A percentile compares a stretch with the other conserved stretches of the same genome.
phyloP scores from a whole-genome alignment of 495 filamentous ascomycete genomes.

The Tuber microsphaerosporum region DNA sequence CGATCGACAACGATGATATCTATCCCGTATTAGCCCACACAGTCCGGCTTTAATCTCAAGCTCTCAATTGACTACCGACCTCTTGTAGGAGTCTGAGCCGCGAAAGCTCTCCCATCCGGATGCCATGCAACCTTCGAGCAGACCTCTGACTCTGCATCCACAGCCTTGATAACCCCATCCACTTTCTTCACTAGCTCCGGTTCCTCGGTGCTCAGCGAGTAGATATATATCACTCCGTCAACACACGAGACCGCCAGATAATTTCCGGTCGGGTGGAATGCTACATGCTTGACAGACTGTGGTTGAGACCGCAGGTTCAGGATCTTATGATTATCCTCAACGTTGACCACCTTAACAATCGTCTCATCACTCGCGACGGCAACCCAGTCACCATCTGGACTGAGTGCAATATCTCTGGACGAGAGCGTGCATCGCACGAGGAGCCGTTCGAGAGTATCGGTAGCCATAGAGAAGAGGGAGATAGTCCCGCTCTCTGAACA shows the following conservation, averaged over 20 bases:
- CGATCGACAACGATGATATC: slow-evolving; percentile 81
- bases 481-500: slow-evolving; percentile 92
- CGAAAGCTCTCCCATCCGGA: slow-evolving; percentile 88
- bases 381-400: slow-evolving; percentile 75
- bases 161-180: slow-evolving; percentile 66
- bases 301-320: slow-evolving; percentile 71
- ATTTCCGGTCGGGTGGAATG: slow-evolving; percentile 75
- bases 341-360: slow-evolving; percentile 77
- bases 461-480: slow-evolving; percentile 69
- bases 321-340: slow-evolving; percentile 65
- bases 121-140: slow-evolving; percentile 80
- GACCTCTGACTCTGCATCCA: slow-evolving; percentile 70
- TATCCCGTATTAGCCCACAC: slow-evolving; percentile 6
- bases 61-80: neutral
- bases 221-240: slow-evolving; percentile 81
- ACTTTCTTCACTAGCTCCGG: slow-evolving; percentile 73
- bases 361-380: slow-evolving; percentile 97
- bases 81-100: slow-evolving; percentile 69
- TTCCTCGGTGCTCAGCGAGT: slow-evolving; percentile 71
- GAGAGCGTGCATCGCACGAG: slow-evolving; percentile 75
- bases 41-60: slow-evolving; percentile 10
- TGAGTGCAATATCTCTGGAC: slow-evolving; percentile 75
- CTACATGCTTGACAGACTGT: slow-evolving; percentile 79
- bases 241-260: slow-evolving; percentile 75
- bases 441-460: slow-evolving; percentile 69